These are phyloP conservation scores for Piper betle DNA, from an alignment of 164 flowering plant genomes.

Conservation along the genomic window DNA sequence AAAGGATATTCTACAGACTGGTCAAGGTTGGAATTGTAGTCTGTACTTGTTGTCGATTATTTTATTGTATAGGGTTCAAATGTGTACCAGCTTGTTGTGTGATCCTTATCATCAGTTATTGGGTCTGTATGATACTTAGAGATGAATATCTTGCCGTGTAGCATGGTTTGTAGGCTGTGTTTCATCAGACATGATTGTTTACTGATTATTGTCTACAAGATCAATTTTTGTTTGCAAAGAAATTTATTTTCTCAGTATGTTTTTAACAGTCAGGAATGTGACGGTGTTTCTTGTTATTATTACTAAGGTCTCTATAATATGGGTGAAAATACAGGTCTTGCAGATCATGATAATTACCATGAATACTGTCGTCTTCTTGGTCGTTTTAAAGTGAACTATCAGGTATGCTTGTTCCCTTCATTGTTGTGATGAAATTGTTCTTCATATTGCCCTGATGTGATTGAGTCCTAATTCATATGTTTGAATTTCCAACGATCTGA, in stretches of 20 bases:
- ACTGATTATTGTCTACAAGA: not conserved
- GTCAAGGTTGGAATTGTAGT: conserved; percentile 44
- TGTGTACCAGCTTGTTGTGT: too few species aligned
- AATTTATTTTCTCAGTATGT: not conserved
- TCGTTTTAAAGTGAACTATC: conserved; percentile 88
- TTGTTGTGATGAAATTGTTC: not conserved
- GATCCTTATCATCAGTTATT: too few species aligned
- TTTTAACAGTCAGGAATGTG: not conserved
- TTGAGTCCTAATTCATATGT: too few species aligned
- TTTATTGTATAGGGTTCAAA: too few species aligned
- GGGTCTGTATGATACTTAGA: too few species aligned
- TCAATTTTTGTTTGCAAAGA: not conserved
- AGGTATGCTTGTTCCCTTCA: conserved; percentile 30
- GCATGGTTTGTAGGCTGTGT: too few species aligned
- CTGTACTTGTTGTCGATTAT: not conserved
- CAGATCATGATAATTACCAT: conserved; percentile 98
- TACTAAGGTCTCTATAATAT: not conserved
- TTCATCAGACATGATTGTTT: not conserved
- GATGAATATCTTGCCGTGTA: too few species aligned
- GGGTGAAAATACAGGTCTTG: conserved; percentile 51
- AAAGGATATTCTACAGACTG: conserved; percentile 85
- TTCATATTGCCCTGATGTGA: too few species aligned
- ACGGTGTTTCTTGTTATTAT: not conserved
- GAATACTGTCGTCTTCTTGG: conserved; percentile 97
- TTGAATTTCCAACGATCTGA: too few species aligned